A percentile compares a stretch with the other conserved stretches of the same genome.
Evolutionary conservation across 352 stramenopile genomes (phyloP).

Genomic region (Phytophthora chlamydospora): DNA sequence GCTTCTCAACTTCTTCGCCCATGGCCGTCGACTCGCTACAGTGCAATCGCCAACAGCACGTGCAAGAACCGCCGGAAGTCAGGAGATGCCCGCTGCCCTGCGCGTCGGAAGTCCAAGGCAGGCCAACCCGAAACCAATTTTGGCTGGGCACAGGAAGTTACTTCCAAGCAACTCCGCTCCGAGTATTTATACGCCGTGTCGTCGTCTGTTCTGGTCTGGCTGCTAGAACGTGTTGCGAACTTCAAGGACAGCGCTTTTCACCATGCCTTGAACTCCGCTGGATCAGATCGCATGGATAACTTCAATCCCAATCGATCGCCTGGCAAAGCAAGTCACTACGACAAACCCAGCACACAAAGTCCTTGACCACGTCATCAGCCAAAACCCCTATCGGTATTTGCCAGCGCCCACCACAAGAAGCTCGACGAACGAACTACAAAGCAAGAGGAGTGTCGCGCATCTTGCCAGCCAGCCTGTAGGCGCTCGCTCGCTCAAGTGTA

Average conservation of each 20-base stretch:
- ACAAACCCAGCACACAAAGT: constrained; percentile 16
- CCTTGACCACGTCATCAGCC: constrained; percentile 20
- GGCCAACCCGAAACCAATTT: constrained; percentile 33
- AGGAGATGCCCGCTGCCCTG: constrained; percentile 6
- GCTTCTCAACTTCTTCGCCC: constrained; percentile 93
- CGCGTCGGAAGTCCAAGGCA: constrained; percentile 9
- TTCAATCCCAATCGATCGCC: constrained; percentile 1
- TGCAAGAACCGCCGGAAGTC: constrained; percentile 17
- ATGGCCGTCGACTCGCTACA: constrained; percentile 44
- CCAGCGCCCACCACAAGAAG: constrained; percentile 22
- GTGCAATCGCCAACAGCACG: neutral
- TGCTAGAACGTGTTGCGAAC: constrained; percentile 15
- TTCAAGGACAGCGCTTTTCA: constrained; percentile 27
- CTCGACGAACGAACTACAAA: constrained; percentile 36
- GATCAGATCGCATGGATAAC: constrained; percentile 21
- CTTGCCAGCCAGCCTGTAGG: constrained; percentile 20
- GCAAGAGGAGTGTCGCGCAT: constrained; percentile 26
- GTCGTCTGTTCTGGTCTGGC: constrained; percentile 9
- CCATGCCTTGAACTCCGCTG: neutral
- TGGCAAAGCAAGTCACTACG: constrained; percentile 4
- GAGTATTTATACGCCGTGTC: constrained; percentile 30
- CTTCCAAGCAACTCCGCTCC: neutral
- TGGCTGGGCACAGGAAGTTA: constrained; percentile 15
- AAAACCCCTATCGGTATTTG: constrained; percentile 41
- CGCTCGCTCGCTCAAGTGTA: constrained; percentile 34